Conservation (phyloP, 2,329 filamentous ascomycete genomes). For the Hymenoscyphus fructigenus region DNA sequence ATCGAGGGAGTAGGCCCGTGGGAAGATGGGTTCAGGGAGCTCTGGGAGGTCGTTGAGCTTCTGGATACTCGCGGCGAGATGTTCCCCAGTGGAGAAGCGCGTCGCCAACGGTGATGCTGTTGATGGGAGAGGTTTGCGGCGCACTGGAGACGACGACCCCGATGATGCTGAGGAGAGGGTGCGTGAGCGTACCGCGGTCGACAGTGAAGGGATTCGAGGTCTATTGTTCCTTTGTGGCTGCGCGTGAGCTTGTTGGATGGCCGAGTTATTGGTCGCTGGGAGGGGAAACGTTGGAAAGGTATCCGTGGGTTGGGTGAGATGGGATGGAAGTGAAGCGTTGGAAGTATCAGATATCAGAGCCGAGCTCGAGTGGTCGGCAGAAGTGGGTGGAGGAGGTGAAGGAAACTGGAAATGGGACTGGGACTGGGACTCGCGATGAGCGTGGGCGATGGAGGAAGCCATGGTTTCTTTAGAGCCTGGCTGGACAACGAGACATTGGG, state of each 20-base stretch:
- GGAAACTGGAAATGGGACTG: neutral
- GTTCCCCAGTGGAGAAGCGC: slow-evolving; percentile 46
- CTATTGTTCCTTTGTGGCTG: slow-evolving; percentile 17
- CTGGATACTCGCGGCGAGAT: slow-evolving; percentile 34
- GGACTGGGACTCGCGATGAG: slow-evolving; percentile 4
- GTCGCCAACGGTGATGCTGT: slow-evolving; percentile 53
- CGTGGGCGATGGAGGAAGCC: slow-evolving; percentile 21
- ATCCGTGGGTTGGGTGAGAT: slow-evolving; percentile 23
- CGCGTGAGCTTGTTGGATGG: slow-evolving; percentile 16
- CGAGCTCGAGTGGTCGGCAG: slow-evolving; percentile 24
- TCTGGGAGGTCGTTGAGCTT: slow-evolving; percentile 41
- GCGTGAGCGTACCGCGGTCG: slow-evolving; percentile 27
- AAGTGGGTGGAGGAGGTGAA: slow-evolving; percentile 6
- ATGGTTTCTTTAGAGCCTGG: slow-evolving; percentile 26
- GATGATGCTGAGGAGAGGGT: slow-evolving; percentile 28
- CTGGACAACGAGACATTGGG: slow-evolving; percentile 28
- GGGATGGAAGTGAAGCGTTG: slow-evolving; percentile 33
- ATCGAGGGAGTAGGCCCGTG: slow-evolving; percentile 56
- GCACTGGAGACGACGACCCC: slow-evolving; percentile 41
- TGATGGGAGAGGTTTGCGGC: slow-evolving; percentile 60
- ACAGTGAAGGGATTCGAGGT: slow-evolving; percentile 22
- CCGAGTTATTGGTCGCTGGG: neutral
- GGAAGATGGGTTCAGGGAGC: slow-evolving; percentile 46
- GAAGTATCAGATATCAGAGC: slow-evolving; percentile 32
- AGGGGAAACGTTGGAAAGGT: slow-evolving; percentile 16